phyloP scores from a whole-genome alignment of 75 land plant species.

The Azolla pinnata region DNA sequence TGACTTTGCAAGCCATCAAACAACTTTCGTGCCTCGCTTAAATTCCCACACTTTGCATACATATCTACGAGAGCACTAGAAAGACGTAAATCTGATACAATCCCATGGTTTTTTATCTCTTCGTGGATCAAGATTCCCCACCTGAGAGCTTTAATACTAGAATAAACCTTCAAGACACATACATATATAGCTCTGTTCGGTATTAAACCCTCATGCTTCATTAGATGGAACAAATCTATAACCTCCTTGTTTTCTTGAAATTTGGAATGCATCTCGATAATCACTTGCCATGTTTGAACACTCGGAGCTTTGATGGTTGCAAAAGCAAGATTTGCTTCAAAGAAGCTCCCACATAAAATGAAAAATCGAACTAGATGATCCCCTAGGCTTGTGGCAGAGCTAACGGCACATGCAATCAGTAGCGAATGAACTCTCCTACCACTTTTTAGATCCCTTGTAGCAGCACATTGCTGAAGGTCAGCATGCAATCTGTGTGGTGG shows the following conservation, averaged over 20 bases:
- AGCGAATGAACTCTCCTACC: too few relatives aligned
- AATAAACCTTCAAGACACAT: constrained; percentile 21
- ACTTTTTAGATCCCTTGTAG: too few relatives aligned
- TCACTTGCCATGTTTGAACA: constrained; percentile 28
- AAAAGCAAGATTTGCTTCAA: background rate
- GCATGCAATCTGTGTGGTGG: too few relatives aligned
- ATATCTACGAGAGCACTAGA: constrained; percentile 22
- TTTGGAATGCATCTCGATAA: constrained; percentile 17
- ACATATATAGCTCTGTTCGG: constrained; percentile 33
- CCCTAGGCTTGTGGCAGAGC: too few relatives aligned
- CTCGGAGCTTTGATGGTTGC: constrained; percentile 3
- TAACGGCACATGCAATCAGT: too few relatives aligned
- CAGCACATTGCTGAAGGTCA: too few relatives aligned
- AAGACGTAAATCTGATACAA: constrained; percentile 14
- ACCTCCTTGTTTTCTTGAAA: background rate
- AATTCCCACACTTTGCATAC: constrained; percentile 32
- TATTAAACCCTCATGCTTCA: constrained; percentile 14
- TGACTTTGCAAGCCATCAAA: constrained; percentile 17
- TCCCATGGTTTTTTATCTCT: constrained; percentile 16
- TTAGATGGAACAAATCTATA: constrained; percentile 11
- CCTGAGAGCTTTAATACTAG: background rate
- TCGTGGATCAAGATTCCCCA: constrained; percentile 18
- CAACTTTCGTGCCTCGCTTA: constrained; percentile 10
- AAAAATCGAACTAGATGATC: background rate
- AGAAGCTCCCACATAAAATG: background rate